phyloP scores from a whole-genome alignment of 352 stramenopile genomes.

The Pythium dissimile region DNA sequence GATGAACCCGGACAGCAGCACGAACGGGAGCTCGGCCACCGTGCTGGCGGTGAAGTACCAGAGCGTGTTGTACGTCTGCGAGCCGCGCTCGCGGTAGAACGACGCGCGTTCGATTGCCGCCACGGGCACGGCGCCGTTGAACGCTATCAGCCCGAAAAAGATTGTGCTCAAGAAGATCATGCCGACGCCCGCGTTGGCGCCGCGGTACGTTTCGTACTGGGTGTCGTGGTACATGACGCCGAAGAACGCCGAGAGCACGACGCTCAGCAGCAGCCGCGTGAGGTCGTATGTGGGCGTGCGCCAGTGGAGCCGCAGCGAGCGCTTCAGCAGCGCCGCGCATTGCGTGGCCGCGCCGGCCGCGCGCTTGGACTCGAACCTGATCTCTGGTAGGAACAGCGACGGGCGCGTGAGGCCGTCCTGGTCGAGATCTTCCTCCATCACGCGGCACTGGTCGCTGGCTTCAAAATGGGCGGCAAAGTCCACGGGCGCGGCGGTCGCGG shows the following conservation, averaged over 20 bases:
- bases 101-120: conserved; percentile 68
- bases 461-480: conserved; percentile 33
- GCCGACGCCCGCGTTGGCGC: conserved; percentile 50
- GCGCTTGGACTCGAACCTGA: conserved; percentile 42
- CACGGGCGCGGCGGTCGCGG: too few relatives aligned
- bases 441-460: conserved; percentile 29
- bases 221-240: conserved; percentile 65
- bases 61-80: conserved; percentile 65
- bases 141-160: conserved; percentile 73
- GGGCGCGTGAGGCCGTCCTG: conserved; percentile 39
- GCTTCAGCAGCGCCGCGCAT: conserved; percentile 32
- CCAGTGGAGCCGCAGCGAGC: conserved; percentile 38
- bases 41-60: conserved; percentile 61
- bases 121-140: conserved; percentile 60
- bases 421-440: conserved; percentile 45
- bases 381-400: conserved; percentile 30
- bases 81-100: conserved; percentile 50
- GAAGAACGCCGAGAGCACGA: conserved; percentile 61
- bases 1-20: conserved; percentile 40
- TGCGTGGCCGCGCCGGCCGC: conserved; percentile 24
- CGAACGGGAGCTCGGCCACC: conserved; percentile 74
- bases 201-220: conserved; percentile 40
- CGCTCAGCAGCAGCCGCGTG: conserved; percentile 58
- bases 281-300: conserved; percentile 71
- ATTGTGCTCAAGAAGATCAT: conserved; percentile 84